These are phyloP conservation scores for Cladophialophora exuberans DNA, from an alignment of 2,329 filamentous ascomycete species.

Conservation along the genomic window DNA sequence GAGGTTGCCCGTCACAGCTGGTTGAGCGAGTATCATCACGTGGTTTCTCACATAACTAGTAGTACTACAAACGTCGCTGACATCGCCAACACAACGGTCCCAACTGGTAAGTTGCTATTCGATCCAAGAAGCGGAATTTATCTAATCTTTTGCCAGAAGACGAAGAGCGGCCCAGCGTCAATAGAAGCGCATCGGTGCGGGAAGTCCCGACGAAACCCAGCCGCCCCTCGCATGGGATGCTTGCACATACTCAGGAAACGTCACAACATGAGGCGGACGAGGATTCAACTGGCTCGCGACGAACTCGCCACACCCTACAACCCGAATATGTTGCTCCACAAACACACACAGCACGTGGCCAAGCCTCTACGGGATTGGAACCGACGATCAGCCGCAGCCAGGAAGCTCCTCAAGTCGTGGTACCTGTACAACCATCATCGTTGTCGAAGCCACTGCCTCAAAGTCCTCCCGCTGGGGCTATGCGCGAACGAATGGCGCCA, in stretches of 20 bases:
- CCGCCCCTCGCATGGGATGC: slow-evolving; percentile 35
- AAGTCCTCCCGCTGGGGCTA: slow-evolving; percentile 53
- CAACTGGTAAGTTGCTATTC: slow-evolving; percentile 50
- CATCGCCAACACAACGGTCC: slow-evolving; percentile 77
- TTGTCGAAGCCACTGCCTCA: slow-evolving; percentile 60
- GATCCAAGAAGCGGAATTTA: slow-evolving; percentile 3
- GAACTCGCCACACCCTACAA: slow-evolving; percentile 89
- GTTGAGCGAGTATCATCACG: slow-evolving; percentile 95
- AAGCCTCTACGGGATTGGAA: slow-evolving; percentile 39
- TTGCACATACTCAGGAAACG: slow-evolving; percentile 45
- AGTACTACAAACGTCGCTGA: slow-evolving; percentile 86
- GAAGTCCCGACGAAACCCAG: slow-evolving; percentile 51
- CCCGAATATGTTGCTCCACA: slow-evolving; percentile 95
- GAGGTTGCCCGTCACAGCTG: slow-evolving; percentile 98
- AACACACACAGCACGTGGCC: slow-evolving; percentile 79
- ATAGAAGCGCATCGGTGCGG: slow-evolving; percentile 89
- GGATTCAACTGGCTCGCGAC: slow-evolving; percentile 62
- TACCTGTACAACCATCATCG: slow-evolving; percentile 34
- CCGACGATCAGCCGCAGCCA: slow-evolving; percentile 37
- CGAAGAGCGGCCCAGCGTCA: slow-evolving; percentile 65
- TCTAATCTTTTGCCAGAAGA: slow-evolving; percentile 36
- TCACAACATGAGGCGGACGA: slow-evolving; percentile 56
- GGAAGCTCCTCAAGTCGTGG: slow-evolving; percentile 42
- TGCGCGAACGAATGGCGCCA: slow-evolving; percentile 24
- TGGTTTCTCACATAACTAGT: slow-evolving; percentile 96